phyloP scores from a whole-genome alignment of 208 protist genomes.

The Leishmania tarentolae region DNA sequence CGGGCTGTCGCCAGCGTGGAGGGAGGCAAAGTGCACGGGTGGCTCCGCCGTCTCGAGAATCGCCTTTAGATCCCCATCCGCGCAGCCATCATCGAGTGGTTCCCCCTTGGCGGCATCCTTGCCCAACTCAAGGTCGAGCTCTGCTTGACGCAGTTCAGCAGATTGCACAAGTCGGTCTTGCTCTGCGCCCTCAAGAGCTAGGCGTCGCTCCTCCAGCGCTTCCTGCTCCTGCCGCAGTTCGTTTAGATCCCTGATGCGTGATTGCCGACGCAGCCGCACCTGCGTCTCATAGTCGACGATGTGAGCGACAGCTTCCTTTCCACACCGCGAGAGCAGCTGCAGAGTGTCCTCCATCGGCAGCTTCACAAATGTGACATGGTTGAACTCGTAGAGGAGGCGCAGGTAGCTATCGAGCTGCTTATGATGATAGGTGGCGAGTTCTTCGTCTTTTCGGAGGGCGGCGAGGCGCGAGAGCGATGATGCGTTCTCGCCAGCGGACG shows the following conservation, averaged over 20 bases:
- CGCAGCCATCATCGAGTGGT: background rate
- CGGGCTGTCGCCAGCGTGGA: background rate
- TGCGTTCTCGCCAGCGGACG: background rate
- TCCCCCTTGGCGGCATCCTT: background rate
- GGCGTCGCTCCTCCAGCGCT: conserved; percentile 36
- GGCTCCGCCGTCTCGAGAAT: background rate
- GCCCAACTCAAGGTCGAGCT: conserved; percentile 24
- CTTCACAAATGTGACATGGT: conserved; percentile 85
- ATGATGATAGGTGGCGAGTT: conserved; percentile 68
- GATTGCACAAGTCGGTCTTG: conserved; percentile 28
- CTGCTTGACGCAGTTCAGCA: conserved; percentile 28
- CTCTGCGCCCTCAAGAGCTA: conserved; percentile 41
- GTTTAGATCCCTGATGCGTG: conserved; percentile 46
- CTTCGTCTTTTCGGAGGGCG: conserved; percentile 11
- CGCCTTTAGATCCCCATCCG: background rate
- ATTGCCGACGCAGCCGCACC: conserved; percentile 48
- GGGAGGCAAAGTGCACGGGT: conserved; percentile 9
- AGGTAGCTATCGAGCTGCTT: conserved; percentile 76
- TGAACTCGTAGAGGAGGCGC: conserved; percentile 87
- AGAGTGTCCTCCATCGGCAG: conserved; percentile 83
- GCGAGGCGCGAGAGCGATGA: conserved; percentile 1
- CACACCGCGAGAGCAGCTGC: conserved; percentile 72
- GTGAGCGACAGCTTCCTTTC: conserved; percentile 74
- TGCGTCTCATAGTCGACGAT: conserved; percentile 78
- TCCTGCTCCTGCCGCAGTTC: conserved; percentile 44